These are phyloP conservation scores for Pseudogymnoascus sp. DNA, from an alignment of 2,329 filamentous ascomycete species.

Conservation along the genomic window DNA sequence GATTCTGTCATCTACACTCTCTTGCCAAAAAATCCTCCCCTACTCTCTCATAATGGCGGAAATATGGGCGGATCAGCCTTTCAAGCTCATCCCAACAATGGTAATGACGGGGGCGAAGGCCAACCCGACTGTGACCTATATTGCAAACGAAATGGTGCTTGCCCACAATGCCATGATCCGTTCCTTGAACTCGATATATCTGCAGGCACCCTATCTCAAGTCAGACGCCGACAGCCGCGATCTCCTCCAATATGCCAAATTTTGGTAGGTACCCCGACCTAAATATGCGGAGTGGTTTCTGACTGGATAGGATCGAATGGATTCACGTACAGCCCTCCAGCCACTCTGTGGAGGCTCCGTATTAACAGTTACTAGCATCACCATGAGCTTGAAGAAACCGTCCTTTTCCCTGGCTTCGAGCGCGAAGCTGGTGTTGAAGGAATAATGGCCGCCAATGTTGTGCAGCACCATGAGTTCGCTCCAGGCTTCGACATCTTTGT, in stretches of 20 bases:
- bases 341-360: slow-evolving; percentile 25
- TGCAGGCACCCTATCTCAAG: slow-evolving; percentile 30
- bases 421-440: slow-evolving; percentile 27
- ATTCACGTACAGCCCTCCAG: background rate
- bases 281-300: background rate
- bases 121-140: background rate
- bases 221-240: slow-evolving; percentile 29
- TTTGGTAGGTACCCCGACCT: background rate
- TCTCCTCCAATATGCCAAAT: slow-evolving; percentile 21
- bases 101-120: background rate
- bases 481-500: slow-evolving; percentile 28
- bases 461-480: slow-evolving; percentile 35
- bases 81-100: slow-evolving; percentile 16
- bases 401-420: slow-evolving; percentile 34
- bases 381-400: slow-evolving; percentile 32
- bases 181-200: slow-evolving; percentile 30
- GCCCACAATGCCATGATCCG: slow-evolving; percentile 32
- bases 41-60: slow-evolving; percentile 14
- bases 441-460: slow-evolving; percentile 35
- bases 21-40: background rate
- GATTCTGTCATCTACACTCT: background rate
- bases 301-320: background rate
- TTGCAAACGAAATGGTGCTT: slow-evolving; percentile 29
- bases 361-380: slow-evolving; percentile 30
- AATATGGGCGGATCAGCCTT: slow-evolving; percentile 19